These are phyloP conservation scores for Auriscalpium orientale DNA, from an alignment of 768 basidiomycete genomes.

Conservation along the genomic window DNA sequence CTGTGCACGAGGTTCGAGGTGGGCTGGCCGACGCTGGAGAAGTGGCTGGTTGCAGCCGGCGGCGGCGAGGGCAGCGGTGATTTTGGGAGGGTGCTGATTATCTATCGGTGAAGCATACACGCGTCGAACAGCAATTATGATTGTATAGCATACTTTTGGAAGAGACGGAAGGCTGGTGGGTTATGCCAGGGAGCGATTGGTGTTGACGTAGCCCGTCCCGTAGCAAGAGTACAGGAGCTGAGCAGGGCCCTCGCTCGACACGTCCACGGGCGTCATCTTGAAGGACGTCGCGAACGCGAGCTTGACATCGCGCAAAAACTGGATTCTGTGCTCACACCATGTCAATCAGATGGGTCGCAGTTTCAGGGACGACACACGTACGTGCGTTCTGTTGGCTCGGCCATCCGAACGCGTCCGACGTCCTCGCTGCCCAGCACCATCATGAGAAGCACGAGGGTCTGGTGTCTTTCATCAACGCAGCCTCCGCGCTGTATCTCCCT, in stretches of 20 bases:
- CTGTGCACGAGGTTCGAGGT: conserved; percentile 75
- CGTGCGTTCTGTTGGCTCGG: conserved; percentile 77
- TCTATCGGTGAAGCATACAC: conserved; percentile 49
- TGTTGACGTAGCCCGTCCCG: conserved; percentile 87
- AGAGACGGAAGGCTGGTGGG: neutral
- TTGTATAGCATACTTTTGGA: neutral
- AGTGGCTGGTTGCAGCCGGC: conserved; percentile 58
- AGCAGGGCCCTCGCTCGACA: conserved; percentile 38
- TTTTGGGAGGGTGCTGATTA: conserved; percentile 68
- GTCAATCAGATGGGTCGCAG: no score
- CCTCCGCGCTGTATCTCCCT: conserved; percentile 76
- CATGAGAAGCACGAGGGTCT: conserved; percentile 75
- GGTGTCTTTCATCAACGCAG: conserved; percentile 87
- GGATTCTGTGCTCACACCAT: conserved; percentile 48
- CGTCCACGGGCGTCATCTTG: conserved; percentile 69
- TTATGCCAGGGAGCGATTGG: conserved; percentile 69
- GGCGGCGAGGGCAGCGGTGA: conserved; percentile 55
- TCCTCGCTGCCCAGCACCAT: conserved; percentile 98
- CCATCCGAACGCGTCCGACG: conserved; percentile 84
- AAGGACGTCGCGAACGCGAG: conserved; percentile 87
- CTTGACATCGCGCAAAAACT: conserved; percentile 80
- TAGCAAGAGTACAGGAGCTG: conserved; percentile 85
- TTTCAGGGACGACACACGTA: conserved; percentile 10
- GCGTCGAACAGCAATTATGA: no score
- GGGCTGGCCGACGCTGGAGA: conserved; percentile 75